Percentiles rank a stretch among this genome's conserved stretches.
phyloP scores from a whole-genome alignment of 1,139 yeast genomes.

The Pneumocystis canis region DNA sequence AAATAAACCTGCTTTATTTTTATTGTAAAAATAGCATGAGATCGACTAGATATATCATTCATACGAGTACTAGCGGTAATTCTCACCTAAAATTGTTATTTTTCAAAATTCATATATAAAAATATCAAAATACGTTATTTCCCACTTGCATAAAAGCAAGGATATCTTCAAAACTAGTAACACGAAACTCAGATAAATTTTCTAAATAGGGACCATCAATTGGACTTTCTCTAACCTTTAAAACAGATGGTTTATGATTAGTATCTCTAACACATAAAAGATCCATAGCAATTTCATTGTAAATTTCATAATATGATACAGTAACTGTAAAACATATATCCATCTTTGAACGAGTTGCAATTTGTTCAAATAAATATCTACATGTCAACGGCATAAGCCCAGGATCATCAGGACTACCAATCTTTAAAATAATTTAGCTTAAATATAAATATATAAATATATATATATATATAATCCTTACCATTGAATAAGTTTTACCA shows the following conservation, averaged over 20 bases:
- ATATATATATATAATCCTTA: conserved; percentile 41
- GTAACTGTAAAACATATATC: conserved; percentile 36
- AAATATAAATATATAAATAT: conserved; percentile 38
- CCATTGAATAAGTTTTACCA: conserved; percentile 64
- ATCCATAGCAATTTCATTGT: conserved; percentile 45
- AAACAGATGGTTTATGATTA: conserved; percentile 21
- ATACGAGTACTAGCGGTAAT: conserved; percentile 56
- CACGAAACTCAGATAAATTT: conserved; percentile 21
- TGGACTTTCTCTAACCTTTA: conserved; percentile 42
- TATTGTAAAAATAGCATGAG: conserved; percentile 64
- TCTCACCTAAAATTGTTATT: conserved; percentile 29
- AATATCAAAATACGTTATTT: conserved; percentile 14
- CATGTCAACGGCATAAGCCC: conserved; percentile 23
- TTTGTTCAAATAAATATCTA: not conserved
- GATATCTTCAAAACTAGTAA: not conserved
- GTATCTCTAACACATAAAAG: conserved; percentile 24
- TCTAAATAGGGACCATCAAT: conserved; percentile 47
- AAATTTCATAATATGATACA: conserved; percentile 44
- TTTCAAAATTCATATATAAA: conserved; percentile 13
- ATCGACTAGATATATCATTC: conserved; percentile 57
- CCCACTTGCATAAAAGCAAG: conserved; percentile 5
- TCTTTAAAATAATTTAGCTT: conserved; percentile 45
- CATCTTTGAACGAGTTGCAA: not conserved
- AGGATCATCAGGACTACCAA: conserved; percentile 34
- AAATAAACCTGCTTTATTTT: conserved; percentile 43